A percentile compares a stretch with the other conserved stretches of the same genome.
Conservation (phyloP, 148 eudicot genomes). For the Rhododendron simsii region DNA sequence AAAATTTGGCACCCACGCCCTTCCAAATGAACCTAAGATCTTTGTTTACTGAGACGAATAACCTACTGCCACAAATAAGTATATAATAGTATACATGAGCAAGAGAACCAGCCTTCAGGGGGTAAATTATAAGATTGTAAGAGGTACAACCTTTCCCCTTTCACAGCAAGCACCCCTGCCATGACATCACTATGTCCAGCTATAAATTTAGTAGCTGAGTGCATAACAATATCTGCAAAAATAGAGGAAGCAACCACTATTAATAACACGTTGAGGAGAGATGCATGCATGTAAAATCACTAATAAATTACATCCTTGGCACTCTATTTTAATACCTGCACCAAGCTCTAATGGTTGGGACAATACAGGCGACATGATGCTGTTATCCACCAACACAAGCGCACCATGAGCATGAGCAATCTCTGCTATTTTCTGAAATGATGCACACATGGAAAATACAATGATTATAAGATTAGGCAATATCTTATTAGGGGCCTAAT, state of each 20-base stretch:
- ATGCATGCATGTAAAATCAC: background rate
- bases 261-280: conserved; percentile 1
- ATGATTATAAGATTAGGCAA: background rate
- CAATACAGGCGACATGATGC: conserved; percentile 96
- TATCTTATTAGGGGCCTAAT: background rate
- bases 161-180: conserved; percentile 94
- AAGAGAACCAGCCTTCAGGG: background rate
- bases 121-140: background rate
- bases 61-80: background rate
- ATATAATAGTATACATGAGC: background rate
- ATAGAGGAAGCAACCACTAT: conserved; percentile 10
- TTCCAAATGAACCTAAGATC: background rate
- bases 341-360: conserved; percentile 92
- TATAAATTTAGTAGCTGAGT: conserved; percentile 96
- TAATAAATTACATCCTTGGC: too few relatives aligned
- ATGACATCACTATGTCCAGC: conserved; percentile 97
- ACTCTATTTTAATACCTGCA: conserved; percentile 49
- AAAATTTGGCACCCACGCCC: background rate
- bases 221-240: conserved; percentile 94
- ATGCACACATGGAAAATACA: conserved; percentile 5
- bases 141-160: conserved; percentile 74
- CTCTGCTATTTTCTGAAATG: conserved; percentile 75
- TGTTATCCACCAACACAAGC: conserved; percentile 91
- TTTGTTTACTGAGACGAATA: background rate
- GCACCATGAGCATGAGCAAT: conserved; percentile 93